A percentile compares a stretch with the other conserved stretches of the same genome.
Evolutionary conservation across 306 rosid genomes (phyloP).

Genomic region (Hippophae rhamnoides): DNA sequence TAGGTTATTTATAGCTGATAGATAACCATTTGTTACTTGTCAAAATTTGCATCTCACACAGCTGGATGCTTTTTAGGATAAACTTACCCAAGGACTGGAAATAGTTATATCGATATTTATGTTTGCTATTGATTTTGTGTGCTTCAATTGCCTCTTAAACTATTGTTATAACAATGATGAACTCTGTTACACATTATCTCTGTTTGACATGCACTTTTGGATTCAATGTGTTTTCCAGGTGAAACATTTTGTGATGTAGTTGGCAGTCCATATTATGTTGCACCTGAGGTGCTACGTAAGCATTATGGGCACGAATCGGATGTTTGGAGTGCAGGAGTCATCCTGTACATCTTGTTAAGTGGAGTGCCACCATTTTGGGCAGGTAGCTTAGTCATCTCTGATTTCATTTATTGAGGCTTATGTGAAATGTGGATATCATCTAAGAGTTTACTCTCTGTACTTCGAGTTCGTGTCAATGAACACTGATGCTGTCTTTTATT

Average conservation of each 20-base stretch:
- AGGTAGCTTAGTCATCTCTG: slow-evolving; percentile 9
- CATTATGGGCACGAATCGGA: slow-evolving; percentile 40
- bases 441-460: neutral
- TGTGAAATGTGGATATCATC: neutral
- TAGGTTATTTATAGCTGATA: no score
- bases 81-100: no score
- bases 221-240: slow-evolving; percentile 16
- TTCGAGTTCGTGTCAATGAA: neutral
- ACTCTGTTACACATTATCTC: neutral
- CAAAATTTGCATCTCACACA: no score
- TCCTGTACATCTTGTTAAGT: slow-evolving; percentile 35
- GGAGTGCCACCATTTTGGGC: slow-evolving; percentile 50
- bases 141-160: no score
- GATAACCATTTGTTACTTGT: no score
- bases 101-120: no score
- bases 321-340: slow-evolving; percentile 49
- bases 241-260: slow-evolving; percentile 35
- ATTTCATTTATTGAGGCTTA: neutral
- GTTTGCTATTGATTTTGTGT: no score
- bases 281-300: slow-evolving; percentile 37
- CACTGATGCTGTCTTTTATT: neutral
- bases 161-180: no score
- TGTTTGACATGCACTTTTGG: neutral
- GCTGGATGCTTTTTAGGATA: no score
- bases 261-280: slow-evolving; percentile 43